These are phyloP conservation scores for Xylaria sp. DNA, from an alignment of 2,329 filamentous ascomycete species.

Conservation along the genomic window DNA sequence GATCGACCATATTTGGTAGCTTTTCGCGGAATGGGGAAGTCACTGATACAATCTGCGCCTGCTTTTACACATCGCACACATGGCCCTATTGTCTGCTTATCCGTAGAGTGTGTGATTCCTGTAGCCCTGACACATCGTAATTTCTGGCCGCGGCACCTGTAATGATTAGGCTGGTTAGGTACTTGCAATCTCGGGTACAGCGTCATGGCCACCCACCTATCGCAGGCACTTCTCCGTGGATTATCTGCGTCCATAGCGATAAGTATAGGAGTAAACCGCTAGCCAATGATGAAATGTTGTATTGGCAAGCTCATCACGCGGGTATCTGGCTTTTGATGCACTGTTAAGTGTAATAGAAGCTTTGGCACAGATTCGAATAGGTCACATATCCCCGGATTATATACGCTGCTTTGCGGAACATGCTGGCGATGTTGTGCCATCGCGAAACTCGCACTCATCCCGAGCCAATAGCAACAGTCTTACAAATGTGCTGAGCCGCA, in stretches of 20 bases:
- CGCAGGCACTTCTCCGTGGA: background rate
- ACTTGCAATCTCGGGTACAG: background rate
- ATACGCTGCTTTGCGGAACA: no score
- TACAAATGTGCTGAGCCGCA: no score
- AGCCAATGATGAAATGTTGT: background rate
- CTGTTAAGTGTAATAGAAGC: background rate
- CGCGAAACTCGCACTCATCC: no score
- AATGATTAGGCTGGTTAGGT: background rate
- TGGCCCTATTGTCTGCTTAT: background rate
- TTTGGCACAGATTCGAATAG: background rate
- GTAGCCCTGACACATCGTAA: background rate
- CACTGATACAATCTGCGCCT: background rate
- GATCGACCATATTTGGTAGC: background rate
- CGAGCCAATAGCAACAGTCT: no score
- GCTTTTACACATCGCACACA: conserved; percentile 1
- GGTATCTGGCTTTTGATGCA: no score
- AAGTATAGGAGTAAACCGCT: background rate
- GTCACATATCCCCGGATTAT: no score
- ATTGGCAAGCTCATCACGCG: background rate
- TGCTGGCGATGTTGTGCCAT: no score
- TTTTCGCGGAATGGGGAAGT: background rate
- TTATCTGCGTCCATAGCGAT: background rate
- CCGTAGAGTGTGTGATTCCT: background rate
- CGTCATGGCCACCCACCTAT: background rate
- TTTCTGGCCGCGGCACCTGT: conserved; percentile 3